Evolutionary conservation across 345 rosid species (phyloP), one percentile per base, ranked within the genome.

Genomic region (Euphorbia lathyris): DNA sequence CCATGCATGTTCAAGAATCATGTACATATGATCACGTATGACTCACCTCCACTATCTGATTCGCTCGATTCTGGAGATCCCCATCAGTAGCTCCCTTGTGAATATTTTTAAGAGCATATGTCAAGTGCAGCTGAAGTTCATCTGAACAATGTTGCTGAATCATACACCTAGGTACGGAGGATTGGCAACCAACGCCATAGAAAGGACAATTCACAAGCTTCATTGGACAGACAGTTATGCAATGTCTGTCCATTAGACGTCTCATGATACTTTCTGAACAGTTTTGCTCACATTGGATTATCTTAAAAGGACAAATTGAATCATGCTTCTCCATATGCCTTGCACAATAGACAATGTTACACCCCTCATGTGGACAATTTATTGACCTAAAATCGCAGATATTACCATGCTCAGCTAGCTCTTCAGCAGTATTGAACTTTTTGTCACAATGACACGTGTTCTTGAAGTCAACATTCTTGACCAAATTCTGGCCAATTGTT

Each of bases 231-330:
- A 82, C 80, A 4, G 97, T 95, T 30, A 95, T 88, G 77, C 99
- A 91, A 74, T 91, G 99, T 71, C 90, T 75, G 74, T 91, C 97
- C 99, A 91, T 91, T 22, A 84, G 93, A 0, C 88, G 93, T 72
- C 97, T 84, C 96, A 90, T 84, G 64, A 91, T 77, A 68, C 66
- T 63, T 26, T 78, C 84, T 1, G 86, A 74, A 75, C 99, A 92
- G 40, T 81, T 82, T 66, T 91, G 99, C 72, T 92, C 99, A 16
- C 97, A 95, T 0, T 77, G 91, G 29, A 95, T 82, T 34, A 92
- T 79, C 86, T 95, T 95, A 63, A 88, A 95, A 52, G 96, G 91
- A 66, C 99, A 95, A 68, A 66, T 57, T 4, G 79, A 76, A 71
- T 90, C 96, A 30, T 95, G 97, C 58, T 85, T 80, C 80, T 86